Evolutionary conservation across 305 asterid species (phyloP).

Genomic region (Plantago rigida): DNA sequence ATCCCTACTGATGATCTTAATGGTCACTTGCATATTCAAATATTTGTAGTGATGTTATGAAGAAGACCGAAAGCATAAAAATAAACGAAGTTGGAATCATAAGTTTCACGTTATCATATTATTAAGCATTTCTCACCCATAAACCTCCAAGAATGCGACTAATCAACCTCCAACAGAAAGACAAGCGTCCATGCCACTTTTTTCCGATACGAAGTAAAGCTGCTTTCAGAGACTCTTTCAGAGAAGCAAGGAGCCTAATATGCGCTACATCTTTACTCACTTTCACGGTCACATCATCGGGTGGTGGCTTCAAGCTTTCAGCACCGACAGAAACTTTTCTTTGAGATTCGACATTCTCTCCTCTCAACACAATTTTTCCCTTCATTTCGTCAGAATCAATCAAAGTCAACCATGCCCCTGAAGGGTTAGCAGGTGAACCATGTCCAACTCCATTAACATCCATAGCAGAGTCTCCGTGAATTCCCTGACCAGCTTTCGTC

Average conservation of each 20-base stretch:
- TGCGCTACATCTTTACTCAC: conserved; percentile 47
- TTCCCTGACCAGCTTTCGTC: conserved; percentile 27
- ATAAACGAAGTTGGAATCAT: background rate
- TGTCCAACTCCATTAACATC: conserved; percentile 36
- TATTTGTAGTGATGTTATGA: background rate
- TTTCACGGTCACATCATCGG: conserved; percentile 41
- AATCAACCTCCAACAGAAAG: conserved; percentile 60
- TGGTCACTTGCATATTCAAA: background rate
- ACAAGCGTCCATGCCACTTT: conserved; percentile 86
- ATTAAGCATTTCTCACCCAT: conserved; percentile 55
- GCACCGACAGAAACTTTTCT: conserved; percentile 36
- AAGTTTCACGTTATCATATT: background rate
- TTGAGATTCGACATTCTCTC: conserved; percentile 49
- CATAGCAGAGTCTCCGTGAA: conserved; percentile 14
- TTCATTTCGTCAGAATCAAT: conserved; percentile 40
- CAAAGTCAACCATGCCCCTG: conserved; percentile 60
- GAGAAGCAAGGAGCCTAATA: conserved; percentile 52
- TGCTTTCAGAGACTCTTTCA: conserved; percentile 75
- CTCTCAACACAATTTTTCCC: conserved; percentile 41
- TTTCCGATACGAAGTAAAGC: conserved; percentile 55
- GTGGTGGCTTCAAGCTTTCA: conserved; percentile 36
- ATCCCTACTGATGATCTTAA: background rate
- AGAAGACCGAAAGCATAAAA: background rate
- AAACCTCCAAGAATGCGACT: conserved; percentile 75
- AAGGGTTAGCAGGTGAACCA: conserved; percentile 34